These are phyloP conservation scores for Curvularia sp. DNA, from an alignment of 2,329 filamentous ascomycete genomes.

Conservation along the genomic window DNA sequence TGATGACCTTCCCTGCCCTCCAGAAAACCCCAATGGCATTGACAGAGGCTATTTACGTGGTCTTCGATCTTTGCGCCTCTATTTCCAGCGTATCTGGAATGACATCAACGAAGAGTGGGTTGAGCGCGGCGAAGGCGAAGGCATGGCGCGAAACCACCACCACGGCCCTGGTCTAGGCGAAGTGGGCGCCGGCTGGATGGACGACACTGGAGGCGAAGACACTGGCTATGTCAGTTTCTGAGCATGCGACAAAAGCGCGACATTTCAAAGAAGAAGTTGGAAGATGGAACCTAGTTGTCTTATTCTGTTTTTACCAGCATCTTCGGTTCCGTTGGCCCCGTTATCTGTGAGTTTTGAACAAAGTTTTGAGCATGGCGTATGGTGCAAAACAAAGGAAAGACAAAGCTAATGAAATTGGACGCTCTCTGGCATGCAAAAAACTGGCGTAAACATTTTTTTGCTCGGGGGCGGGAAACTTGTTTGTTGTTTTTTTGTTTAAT, in stretches of 20 bases:
- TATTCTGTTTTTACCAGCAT: neutral
- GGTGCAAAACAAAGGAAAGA: constrained; percentile 10
- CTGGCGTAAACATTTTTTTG: constrained; percentile 3
- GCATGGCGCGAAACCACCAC: constrained; percentile 43
- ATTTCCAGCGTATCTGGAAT: constrained; percentile 85
- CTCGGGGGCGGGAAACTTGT: constrained; percentile 3
- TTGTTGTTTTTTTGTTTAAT: neutral
- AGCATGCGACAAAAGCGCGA: neutral
- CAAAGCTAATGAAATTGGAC: constrained; percentile 19
- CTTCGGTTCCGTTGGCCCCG: neutral
- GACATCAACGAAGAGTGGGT: constrained; percentile 67
- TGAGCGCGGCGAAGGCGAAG: constrained; percentile 53
- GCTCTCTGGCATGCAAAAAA: constrained; percentile 11
- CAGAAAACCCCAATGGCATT: constrained; percentile 77
- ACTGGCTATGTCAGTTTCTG: constrained; percentile 50
- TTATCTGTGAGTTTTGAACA: constrained; percentile 10
- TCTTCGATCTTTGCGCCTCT: constrained; percentile 76
- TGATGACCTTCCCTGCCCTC: constrained; percentile 73
- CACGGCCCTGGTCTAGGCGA: constrained; percentile 45
- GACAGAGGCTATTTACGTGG: constrained; percentile 91
- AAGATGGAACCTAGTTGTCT: neutral
- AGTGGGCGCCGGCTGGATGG: constrained; percentile 45
- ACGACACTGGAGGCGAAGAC: constrained; percentile 43
- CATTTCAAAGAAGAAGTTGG: neutral
- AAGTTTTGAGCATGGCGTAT: constrained; percentile 17